phyloP scores from a whole-genome alignment of 148 eudicot species.

The Vaccinium vitisidaea region DNA sequence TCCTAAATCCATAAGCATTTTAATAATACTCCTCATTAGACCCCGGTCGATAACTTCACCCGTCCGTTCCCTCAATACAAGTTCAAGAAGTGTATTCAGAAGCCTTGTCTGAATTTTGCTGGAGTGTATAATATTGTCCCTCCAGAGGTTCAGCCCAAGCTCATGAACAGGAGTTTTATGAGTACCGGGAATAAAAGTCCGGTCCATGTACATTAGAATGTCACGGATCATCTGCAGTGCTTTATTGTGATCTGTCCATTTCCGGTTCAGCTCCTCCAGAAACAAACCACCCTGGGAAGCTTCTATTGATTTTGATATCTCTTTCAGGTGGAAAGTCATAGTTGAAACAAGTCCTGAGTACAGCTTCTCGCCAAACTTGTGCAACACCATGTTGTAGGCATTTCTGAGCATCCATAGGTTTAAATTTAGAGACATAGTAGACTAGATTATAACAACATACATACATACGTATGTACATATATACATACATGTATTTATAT shows the following conservation, averaged over 20 bases:
- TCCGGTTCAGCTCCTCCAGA: conserved; percentile 35
- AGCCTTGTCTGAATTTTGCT: conserved; percentile 60
- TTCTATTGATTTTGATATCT: conserved; percentile 59
- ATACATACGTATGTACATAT: not conserved
- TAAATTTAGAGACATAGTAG: conserved; percentile 5
- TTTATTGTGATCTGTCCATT: conserved; percentile 79
- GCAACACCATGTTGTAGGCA: conserved; percentile 91
- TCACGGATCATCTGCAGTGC: conserved; percentile 84
- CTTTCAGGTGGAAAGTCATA: conserved; percentile 67
- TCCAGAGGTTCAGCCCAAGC: conserved; percentile 69
- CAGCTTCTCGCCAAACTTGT: conserved; percentile 23
- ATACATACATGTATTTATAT: not conserved
- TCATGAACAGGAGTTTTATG: conserved; percentile 5
- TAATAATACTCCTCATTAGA: conserved; percentile 64
- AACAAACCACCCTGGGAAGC: conserved; percentile 62
- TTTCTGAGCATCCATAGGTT: conserved; percentile 41
- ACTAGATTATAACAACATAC: not conserved
- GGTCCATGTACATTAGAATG: conserved; percentile 8
- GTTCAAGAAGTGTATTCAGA: conserved; percentile 57
- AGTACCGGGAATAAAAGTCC: not conserved
- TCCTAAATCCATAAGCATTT: conserved; percentile 74
- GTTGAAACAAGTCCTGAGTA: conserved; percentile 76
- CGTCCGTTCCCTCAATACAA: conserved; percentile 59
- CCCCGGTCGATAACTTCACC: conserved; percentile 79
- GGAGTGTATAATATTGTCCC: conserved; percentile 66